Conservation (phyloP, 305 asterid genomes). For the Caryopteris hybrid region DNA sequence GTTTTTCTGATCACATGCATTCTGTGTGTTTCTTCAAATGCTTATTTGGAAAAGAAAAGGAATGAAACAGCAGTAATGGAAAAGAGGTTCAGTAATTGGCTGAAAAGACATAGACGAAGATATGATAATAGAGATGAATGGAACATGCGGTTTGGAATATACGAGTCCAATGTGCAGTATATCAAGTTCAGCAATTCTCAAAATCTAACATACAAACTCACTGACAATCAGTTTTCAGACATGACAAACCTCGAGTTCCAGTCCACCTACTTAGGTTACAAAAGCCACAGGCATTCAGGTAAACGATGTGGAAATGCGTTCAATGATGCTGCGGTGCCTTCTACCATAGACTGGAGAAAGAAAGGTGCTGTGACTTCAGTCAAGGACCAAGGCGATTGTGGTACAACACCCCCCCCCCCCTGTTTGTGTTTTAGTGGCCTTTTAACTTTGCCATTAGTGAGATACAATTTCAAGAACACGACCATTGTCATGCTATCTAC, state of each 20-base stretch:
- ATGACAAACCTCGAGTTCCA: conserved; percentile 59
- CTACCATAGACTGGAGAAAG: conserved; percentile 60
- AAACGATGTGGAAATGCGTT: not conserved
- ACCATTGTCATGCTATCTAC: not conserved
- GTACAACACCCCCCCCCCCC: conserved; percentile 24
- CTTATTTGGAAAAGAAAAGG: conserved; percentile 5
- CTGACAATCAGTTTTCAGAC: conserved; percentile 63
- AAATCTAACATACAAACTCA: conserved; percentile 50
- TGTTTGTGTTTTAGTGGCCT: not conserved
- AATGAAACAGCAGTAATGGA: conserved; percentile 11
- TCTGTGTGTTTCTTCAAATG: conserved; percentile 25
- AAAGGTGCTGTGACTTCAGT: conserved; percentile 54
- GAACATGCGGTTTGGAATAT: conserved; percentile 55
- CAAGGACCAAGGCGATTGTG: conserved; percentile 56
- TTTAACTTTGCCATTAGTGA: not conserved
- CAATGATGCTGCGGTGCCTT: conserved; percentile 9
- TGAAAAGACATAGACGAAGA: conserved; percentile 25
- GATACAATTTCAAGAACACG: not conserved
- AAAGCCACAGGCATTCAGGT: not conserved
- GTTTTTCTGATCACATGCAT: conserved; percentile 19
- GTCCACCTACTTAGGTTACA: conserved; percentile 43
- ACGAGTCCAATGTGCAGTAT: conserved; percentile 40
- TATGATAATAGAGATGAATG: conserved; percentile 41
- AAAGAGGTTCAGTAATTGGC: conserved; percentile 48
- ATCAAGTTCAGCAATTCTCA: conserved; percentile 49